Base-by-base conservation (phyloP, 371 early-diverging fungal species). In the Rhizomucor miehei region DNA sequence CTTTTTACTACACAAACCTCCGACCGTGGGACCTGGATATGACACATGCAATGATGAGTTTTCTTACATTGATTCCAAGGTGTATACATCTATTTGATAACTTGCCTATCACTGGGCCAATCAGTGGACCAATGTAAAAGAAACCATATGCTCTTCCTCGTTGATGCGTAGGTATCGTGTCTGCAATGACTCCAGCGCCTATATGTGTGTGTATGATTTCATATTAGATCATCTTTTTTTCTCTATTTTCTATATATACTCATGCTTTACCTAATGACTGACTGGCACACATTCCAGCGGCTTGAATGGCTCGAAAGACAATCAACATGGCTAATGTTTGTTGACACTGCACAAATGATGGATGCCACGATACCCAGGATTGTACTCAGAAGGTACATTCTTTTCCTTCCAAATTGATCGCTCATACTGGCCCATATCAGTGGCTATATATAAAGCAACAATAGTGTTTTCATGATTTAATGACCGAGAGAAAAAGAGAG, bases 341-440 rank as follows among this genome's bases (percentile, higher is more conserved):
- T 63, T 3, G 88, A 72, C 5, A 81, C 50, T 13, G 82, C 85
- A 46, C 84, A 85, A 0, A 85, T 73, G 12, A 90, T 50, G 37
- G 82, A 79, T n/a, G 84, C 85, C 0, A 77, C 43, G 5, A 73
- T 63, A 52, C 74, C 81, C 6, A 89, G 64, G 3, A 75, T 14
- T 29, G 80, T 67, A 23, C 85, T 86, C 4, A 50, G n/a, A 3
- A 86, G 56, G 54, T 86, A 87, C n/a, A 79, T 71, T 40, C 81
- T 77, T 25, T 88, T 78, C 47, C 73, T 54, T 1, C 85, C 84
- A 51, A 73, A 78, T 0, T 44, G 44, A 55, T 90, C 91, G 1
- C 86, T 80, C 37, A 85, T 50, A n/a, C 75, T 77, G 14, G 84
- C 86, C 84, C 84, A 88, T 14, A 85, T 51, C 2, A 90, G 25